These are phyloP conservation scores for Chlamydomonas eustigma DNA, from an alignment of 139 green algal genomes.

Conservation along the genomic window DNA sequence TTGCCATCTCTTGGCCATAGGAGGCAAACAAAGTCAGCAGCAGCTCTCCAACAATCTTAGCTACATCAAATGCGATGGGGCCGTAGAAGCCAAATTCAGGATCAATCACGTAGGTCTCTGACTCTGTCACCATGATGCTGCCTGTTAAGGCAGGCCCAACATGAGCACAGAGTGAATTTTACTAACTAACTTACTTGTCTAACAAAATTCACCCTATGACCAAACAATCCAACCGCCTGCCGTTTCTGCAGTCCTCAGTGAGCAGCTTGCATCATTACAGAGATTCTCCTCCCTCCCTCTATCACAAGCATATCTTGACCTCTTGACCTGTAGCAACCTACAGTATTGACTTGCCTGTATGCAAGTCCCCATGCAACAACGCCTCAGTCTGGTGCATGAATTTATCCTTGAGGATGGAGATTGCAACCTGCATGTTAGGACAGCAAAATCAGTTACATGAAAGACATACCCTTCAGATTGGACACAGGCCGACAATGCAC, in stretches of 20 bases:
- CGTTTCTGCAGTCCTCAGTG: too few relatives aligned
- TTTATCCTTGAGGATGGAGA: conserved; percentile 62
- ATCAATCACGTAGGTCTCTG: conserved; percentile 73
- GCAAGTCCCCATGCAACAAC: conserved; percentile 94
- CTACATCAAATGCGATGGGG: conserved; percentile 95
- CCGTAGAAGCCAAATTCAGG: conserved; percentile 95
- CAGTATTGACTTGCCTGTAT: conserved; percentile 70
- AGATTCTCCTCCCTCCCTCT: too few relatives aligned
- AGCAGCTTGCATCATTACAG: too few relatives aligned
- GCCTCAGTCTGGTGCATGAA: conserved; percentile 79
- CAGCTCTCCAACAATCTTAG: conserved; percentile 91
- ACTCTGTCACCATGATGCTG: conserved; percentile 80
- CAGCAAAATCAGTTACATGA: conserved; percentile 57
- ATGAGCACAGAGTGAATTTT: too few relatives aligned
- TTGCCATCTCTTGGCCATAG: conserved; percentile 54
- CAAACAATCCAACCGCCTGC: too few relatives aligned
- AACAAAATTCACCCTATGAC: too few relatives aligned
- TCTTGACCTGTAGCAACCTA: too few relatives aligned
- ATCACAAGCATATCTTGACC: too few relatives aligned
- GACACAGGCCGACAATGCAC: too few relatives aligned
- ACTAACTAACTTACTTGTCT: too few relatives aligned
- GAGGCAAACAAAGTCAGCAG: conserved; percentile 85
- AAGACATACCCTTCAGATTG: too few relatives aligned
- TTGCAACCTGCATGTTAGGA: conserved; percentile 46
- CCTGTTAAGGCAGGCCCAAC: too few relatives aligned